Base-by-base conservation (phyloP, 2,329 filamentous ascomycete species). In the Fusarium goolgardi region DNA sequence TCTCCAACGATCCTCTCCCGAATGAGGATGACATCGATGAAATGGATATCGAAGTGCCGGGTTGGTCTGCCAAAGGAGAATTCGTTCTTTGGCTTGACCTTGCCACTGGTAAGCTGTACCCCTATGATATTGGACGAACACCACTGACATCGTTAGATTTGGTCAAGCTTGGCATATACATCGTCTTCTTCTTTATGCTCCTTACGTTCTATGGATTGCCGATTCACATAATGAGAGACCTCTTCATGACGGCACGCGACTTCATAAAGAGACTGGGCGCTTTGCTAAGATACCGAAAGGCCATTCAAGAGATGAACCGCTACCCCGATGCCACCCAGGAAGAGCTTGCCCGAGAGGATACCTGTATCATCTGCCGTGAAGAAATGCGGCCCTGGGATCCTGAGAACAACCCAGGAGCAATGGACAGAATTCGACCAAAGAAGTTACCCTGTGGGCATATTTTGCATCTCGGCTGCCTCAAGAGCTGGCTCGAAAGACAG, bases 401-500 rank as follows among this genome's bases (percentile, higher is more conserved):
- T 1, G 75, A 67, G 7, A 77, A 80, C 80, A 87, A 76, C 81
- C 87, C 70, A 84, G 90, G 88, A n/a, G 85, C 91, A 57, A 90
- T 96, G 60, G 94, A 98, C 75, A 88, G 95, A 55, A 86, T 92
- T 58, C 87, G 96, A 21, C 93, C 96, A 9, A 99, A 99, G 83
- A 98, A 97, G 80, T 86, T 99, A 12, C 96, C 96, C 1, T 99
- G 96, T 78, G 94, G 95, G 6, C 96, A 99, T 75, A 96, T 98
- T 39, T 81, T 99, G 39, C 96, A 99, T 78, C 91, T 97, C 69
- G 91, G 94, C 47, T 99, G 96, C 78, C 86, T 99, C 59, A 93
- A 96, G 79, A 97, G 94, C 78, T 99, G 96, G 96, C 85, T 99
- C 29, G 96, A 99, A 82, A 86, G 96, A 68, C 96, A 99, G 78